Base-by-base conservation (phyloP, 306 rosid species). In the Hippophae rhamnoides region DNA sequence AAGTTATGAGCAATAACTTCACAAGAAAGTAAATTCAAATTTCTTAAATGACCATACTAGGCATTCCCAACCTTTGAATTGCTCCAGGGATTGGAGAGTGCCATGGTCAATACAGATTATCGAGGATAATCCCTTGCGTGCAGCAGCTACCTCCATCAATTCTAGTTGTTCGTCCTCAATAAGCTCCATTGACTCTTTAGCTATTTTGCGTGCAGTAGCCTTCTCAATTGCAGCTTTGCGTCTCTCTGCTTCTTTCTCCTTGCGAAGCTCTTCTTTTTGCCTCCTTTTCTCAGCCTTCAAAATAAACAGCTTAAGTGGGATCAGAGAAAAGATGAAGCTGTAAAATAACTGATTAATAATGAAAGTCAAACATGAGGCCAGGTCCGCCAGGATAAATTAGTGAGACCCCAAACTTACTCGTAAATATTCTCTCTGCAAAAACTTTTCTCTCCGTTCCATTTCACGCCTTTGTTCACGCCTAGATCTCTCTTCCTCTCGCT, bases 171-270 rank as follows among this genome's bases (percentile, higher is more conserved):
- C 99, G 65, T 93, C 99, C 81, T 93, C 97, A 68, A 88, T 84
- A 72, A 93, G 94, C 79, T 93, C 99, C 99, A 88, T 88, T 68
- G 99, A 93, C 74, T 93, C 96, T 75, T 83, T 84, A 69, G 96
- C 95, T 63, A 92, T 84, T 74, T 82, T 88, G 40, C 95, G 95
- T 62, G 97, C 97, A 70, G 82, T 81, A 61, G 99, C 97, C 76
- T 93, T 93, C 76, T 88, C 99, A 78, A 93, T 78, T 56, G 99
- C 95, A 61, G 84, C 94, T 77, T 93, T 81, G 81, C 90, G 88
- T 73, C 94, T 86, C 77, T 81, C 99, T 57, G 76, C 90, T 73
- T 93, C 99, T 72, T 54, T 86, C 77, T 88, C 99, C 58, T 62
- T 88, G 63, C 97, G 94, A 61, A 93, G 80, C 68, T 86, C 95